Conservation (phyloP, 257 asterid genomes). For the Fraxinus pennsylvanica region DNA sequence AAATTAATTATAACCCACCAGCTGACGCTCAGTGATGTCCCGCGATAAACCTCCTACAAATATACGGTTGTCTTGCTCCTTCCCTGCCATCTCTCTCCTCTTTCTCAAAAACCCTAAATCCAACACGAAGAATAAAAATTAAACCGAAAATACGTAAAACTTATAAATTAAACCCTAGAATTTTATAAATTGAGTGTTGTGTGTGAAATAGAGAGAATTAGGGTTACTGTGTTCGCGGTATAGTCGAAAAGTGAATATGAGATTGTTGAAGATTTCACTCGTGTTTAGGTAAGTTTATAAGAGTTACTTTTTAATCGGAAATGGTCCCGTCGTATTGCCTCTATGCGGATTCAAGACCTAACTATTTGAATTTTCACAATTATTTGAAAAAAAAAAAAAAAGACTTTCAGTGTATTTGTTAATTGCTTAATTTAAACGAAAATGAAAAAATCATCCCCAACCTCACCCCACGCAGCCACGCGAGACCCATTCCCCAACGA, state of each 20-base stretch:
- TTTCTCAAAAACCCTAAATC: conserved; percentile 8
- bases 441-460: no score
- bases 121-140: background rate
- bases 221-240: background rate
- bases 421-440: no score
- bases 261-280: background rate
- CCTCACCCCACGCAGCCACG: no score
- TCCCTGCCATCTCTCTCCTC: conserved; percentile 59
- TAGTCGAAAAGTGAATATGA: background rate
- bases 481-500: no score
- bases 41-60: conserved; percentile 89
- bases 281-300: background rate
- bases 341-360: no score
- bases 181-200: background rate
- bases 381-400: no score
- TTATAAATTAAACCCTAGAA: background rate
- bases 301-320: no score
- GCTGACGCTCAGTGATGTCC: conserved; percentile 91
- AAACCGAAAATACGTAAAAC: background rate
- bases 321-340: no score
- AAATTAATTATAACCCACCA: no score
- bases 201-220: background rate
- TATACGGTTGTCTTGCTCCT: conserved; percentile 78
- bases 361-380: no score
- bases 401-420: no score